Base-by-base conservation (phyloP, 2,329 filamentous ascomycete species). In the Nigrospora oryzae region DNA sequence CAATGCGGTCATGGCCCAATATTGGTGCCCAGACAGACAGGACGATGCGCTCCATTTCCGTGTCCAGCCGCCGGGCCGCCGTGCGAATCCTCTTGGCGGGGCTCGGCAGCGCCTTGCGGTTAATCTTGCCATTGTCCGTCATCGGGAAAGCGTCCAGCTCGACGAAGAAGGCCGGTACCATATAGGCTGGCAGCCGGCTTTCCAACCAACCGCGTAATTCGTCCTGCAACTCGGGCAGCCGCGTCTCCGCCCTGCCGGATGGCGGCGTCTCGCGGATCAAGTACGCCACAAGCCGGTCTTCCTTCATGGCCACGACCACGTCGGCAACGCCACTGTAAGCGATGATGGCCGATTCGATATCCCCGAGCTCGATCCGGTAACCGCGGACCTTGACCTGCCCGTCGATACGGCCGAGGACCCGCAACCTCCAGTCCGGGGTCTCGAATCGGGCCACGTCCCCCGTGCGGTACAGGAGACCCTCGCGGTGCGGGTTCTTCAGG, bases 251-350 rank as follows among this genome's bases (percentile, higher is more conserved):
- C 4, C 19, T 6, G 19, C 19, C 6, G 19, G 19, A 6, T 6
- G 19, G 4, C 6, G 4, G 19, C 19, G 19, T 6, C 19, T 23
- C 4, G 19, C 19, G 19, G 19, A 23, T 4, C 4, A 23, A 23
- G 6, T 61, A 62, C n/a, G 60, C 60, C 12, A 58, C 53, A 14
- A 63, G 51, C 15, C 56, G 51, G 19, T 58, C 56, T 31, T 56
- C 53, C 23, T 47, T 48, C 37, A 51, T 48, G 32, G 58, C 46
- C 28, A 61, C 56, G 36, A 57, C 58, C 17, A 56, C 53, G 19
- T 37, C 50, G 15, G 56, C 53, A 3, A 63, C 47, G 17, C 48
- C 46, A 13, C 49, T 44, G 36, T 50, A 49, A 17, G 50, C 46
- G 28, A 36, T 16, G 32, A 60, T 51, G 11, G 53, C 49, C 16